Evolutionary conservation across 352 stramenopile genomes (phyloP).

Genomic region (Paralagenidium karlingii): DNA sequence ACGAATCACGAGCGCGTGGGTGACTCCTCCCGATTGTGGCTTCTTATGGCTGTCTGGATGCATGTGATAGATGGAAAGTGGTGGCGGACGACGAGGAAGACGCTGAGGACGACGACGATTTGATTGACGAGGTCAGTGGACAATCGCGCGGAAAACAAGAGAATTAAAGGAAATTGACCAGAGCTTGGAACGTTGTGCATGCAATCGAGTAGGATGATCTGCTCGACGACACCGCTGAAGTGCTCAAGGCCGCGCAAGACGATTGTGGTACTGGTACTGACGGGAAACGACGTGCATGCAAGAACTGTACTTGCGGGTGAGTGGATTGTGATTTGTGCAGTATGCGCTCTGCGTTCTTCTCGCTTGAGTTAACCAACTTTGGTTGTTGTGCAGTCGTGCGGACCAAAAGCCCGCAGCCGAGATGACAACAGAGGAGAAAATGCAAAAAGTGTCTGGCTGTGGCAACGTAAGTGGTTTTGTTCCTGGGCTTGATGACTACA

Average conservation of each 20-base stretch:
- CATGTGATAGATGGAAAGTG: conserved; percentile 32
- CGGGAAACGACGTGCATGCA: conserved; percentile 89
- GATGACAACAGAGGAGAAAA: conserved; percentile 58
- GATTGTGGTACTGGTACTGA: conserved; percentile 69
- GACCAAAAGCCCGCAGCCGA: conserved; percentile 58
- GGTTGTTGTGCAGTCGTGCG: conserved; percentile 25
- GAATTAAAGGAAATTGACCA: too few species aligned
- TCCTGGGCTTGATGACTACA: too few species aligned
- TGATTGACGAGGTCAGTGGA: conserved; percentile 60
- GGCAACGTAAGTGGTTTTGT: conserved; percentile 46
- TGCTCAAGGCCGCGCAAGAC: conserved; percentile 50
- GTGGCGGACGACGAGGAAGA: conserved; percentile 43
- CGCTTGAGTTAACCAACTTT: too few species aligned
- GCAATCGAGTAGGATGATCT: conserved; percentile 43
- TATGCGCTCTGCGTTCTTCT: too few species aligned
- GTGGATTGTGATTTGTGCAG: conserved; percentile 3
- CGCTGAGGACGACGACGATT: conserved; percentile 40
- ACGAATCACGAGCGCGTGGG: neutral
- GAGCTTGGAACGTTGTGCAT: too few species aligned
- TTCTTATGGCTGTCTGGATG: neutral
- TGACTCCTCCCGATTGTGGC: neutral
- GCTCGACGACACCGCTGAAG: conserved; percentile 74
- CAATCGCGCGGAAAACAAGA: too few species aligned
- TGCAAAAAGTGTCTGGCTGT: conserved; percentile 69
- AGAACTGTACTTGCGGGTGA: conserved; percentile 95